phyloP scores from a whole-genome alignment of 2,329 filamentous ascomycete genomes.

The Alternaria angustiovoidea region DNA sequence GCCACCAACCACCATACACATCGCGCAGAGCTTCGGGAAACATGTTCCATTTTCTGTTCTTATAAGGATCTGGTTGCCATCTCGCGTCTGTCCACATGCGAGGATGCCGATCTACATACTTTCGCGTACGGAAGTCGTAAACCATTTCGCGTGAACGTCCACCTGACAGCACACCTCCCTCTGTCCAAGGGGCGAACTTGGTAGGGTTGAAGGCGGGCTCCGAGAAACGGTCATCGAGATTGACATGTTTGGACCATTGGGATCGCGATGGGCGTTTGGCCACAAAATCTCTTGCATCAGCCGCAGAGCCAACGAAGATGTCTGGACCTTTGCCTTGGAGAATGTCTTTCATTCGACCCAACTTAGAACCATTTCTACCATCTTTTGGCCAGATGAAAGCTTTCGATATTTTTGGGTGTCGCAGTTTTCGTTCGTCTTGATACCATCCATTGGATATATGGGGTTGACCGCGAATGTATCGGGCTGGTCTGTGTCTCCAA shows the following conservation, averaged over 20 bases:
- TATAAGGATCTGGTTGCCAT: constrained; percentile 39
- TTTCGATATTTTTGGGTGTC: constrained; percentile 44
- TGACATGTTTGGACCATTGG: constrained; percentile 49
- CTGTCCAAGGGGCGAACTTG: constrained; percentile 29
- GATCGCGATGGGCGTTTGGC: constrained; percentile 47
- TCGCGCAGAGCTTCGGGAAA: constrained; percentile 40
- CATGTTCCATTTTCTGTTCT: constrained; percentile 12
- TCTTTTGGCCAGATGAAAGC: constrained; percentile 58
- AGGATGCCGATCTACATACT: constrained; percentile 36
- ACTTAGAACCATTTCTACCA: constrained; percentile 47
- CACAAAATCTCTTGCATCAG: constrained; percentile 49
- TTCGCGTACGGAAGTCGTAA: constrained; percentile 50
- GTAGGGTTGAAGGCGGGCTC: constrained; percentile 20
- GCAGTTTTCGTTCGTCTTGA: constrained; percentile 31
- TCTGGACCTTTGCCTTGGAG: constrained; percentile 55
- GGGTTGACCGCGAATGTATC: constrained; percentile 24
- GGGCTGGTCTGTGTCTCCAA: constrained; percentile 26
- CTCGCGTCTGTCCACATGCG: constrained; percentile 44
- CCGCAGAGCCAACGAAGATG: constrained; percentile 54
- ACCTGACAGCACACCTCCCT: constrained; percentile 16
- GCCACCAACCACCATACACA: constrained; percentile 38
- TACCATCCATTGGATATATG: constrained; percentile 31
- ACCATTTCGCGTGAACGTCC: constrained; percentile 27
- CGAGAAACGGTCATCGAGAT: constrained; percentile 34
- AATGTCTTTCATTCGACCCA: constrained; percentile 55